Evolutionary conservation across 306 rosid species (phyloP).

Genomic region (Cicer yamashitae): DNA sequence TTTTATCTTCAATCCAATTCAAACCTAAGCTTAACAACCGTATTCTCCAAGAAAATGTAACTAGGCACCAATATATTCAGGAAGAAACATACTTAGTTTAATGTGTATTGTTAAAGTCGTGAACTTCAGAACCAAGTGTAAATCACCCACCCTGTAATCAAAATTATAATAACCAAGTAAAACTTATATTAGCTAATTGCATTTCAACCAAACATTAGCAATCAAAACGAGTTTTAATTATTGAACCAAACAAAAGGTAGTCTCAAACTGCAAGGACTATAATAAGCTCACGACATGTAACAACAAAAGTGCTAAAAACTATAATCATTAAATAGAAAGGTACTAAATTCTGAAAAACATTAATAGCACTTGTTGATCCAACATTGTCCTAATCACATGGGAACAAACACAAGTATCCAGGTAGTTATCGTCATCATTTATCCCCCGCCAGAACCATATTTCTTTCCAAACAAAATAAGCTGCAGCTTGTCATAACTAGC

Average conservation of each 20-base stretch:
- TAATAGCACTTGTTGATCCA: conserved; percentile 36
- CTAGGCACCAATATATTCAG: neutral
- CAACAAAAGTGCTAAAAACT: conserved; percentile 45
- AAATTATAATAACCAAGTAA: neutral
- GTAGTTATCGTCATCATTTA: conserved; percentile 54
- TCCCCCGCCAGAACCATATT: conserved; percentile 93
- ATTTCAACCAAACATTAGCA: conserved; percentile 9
- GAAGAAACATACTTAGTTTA: neutral
- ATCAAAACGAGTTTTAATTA: conserved; percentile 12
- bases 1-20: no score
- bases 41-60: no score
- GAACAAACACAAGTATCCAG: conserved; percentile 38
- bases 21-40: no score
- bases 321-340: conserved; percentile 39
- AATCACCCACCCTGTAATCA: neutral
- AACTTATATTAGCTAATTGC: neutral
- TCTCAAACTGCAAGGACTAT: conserved; percentile 9
- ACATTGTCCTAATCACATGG: conserved; percentile 50
- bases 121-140: neutral
- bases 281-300: conserved; percentile 30
- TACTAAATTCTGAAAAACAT: conserved; percentile 41
- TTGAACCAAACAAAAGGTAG: conserved; percentile 36
- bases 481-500: conserved; percentile 94
- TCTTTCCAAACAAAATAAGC: conserved; percentile 80
- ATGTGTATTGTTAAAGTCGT: neutral